phyloP scores from a whole-genome alignment of 1,139 yeast species.

The Kodamaea alishanica region DNA sequence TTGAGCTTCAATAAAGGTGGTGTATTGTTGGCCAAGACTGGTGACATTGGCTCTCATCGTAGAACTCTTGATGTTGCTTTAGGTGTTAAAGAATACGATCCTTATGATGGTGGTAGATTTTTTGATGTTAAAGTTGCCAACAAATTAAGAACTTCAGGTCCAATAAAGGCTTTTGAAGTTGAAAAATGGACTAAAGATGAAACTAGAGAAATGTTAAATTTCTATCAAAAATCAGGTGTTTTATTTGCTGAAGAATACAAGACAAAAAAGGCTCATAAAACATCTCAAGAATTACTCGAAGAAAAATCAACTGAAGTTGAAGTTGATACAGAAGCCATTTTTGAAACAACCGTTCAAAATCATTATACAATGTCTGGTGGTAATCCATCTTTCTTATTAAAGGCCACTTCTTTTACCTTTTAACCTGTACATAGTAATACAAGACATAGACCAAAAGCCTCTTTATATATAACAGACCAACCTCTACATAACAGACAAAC shows the following conservation, averaged over 20 bases:
- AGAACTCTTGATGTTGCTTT: slow-evolving; percentile 64
- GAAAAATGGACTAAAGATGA: slow-evolving; percentile 53
- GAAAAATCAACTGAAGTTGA: slow-evolving; percentile 17
- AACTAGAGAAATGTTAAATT: slow-evolving; percentile 49
- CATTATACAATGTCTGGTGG: slow-evolving; percentile 73
- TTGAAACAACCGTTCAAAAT: slow-evolving; percentile 43
- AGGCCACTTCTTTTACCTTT: slow-evolving; percentile 28
- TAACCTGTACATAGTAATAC: slow-evolving; percentile 10
- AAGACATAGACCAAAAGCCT: background rate
- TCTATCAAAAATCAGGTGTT: slow-evolving; percentile 54
- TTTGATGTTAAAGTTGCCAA: slow-evolving; percentile 58
- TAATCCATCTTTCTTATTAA: slow-evolving; percentile 67
- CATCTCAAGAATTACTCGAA: slow-evolving; percentile 16
- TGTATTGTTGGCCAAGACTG: slow-evolving; percentile 60
- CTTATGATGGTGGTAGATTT: slow-evolving; percentile 48
- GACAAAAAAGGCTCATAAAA: slow-evolving; percentile 37
- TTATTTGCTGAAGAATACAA: slow-evolving; percentile 42
- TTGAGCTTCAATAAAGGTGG: slow-evolving; percentile 56
- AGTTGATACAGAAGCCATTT: slow-evolving; percentile 24
- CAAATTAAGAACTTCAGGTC: slow-evolving; percentile 42
- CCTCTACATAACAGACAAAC: background rate
- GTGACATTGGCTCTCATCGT: slow-evolving; percentile 20
- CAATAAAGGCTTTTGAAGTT: slow-evolving; percentile 48
- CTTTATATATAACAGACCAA: background rate
- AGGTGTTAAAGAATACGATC: slow-evolving; percentile 51